phyloP scores from a whole-genome alignment of 83 land plant genomes.

The Thuja plicata region DNA sequence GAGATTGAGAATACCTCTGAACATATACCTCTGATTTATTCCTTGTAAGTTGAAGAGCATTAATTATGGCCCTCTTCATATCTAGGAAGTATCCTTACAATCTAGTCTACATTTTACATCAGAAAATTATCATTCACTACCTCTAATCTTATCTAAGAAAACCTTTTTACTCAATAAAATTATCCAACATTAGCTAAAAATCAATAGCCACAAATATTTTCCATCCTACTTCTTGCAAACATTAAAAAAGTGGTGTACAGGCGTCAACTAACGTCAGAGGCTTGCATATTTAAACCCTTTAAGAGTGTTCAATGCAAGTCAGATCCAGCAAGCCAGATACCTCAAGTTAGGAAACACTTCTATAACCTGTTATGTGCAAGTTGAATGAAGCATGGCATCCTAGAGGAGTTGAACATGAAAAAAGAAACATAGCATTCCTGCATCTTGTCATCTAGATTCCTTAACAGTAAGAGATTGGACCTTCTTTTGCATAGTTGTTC shows the following conservation, averaged over 20 bases:
- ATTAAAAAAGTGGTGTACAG: neutral
- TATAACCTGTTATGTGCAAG: neutral
- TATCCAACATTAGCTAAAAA: neutral
- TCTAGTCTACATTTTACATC: neutral
- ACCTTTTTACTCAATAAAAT: neutral
- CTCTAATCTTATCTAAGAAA: neutral
- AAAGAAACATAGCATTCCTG: neutral
- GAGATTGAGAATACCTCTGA: no score
- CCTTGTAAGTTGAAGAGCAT: no score
- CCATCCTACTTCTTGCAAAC: constrained; percentile 3
- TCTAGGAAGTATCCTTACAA: neutral
- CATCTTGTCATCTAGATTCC: neutral
- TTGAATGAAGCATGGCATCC: constrained; percentile 1
- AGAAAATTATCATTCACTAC: neutral
- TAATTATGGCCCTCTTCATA: no score
- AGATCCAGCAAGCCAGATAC: neutral
- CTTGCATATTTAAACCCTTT: neutral
- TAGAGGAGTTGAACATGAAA: neutral
- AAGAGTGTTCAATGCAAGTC: neutral
- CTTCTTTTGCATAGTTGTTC: neutral
- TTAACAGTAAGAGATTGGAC: neutral
- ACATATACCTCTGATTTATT: no score
- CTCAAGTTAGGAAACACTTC: neutral
- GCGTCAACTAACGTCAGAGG: neutral
- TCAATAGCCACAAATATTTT: neutral